phyloP scores from a whole-genome alignment of 345 rosid species.

The Citrus glauca region DNA sequence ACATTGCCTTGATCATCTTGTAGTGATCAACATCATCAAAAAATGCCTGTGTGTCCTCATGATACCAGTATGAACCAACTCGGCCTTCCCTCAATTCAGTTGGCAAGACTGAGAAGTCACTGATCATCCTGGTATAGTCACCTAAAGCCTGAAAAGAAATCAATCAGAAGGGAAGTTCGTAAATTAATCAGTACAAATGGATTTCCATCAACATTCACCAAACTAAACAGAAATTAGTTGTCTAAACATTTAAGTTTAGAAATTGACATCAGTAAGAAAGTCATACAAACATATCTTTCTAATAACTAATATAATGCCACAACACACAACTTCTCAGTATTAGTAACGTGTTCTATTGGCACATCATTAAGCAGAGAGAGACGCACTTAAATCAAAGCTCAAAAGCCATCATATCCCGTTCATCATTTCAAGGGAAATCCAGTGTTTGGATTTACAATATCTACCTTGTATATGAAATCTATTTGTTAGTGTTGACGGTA shows the following conservation, averaged over 20 bases:
- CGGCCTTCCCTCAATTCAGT: conserved; percentile 79
- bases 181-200: neutral
- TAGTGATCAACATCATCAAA: conserved; percentile 93
- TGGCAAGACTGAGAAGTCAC: conserved; percentile 79
- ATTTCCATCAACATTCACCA: neutral
- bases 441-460: neutral
- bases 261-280: neutral
- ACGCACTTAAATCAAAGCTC: neutral
- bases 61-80: conserved; percentile 71
- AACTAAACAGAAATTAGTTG: neutral
- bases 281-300: neutral
- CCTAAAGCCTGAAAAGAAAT: conserved; percentile 67
- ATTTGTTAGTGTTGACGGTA: neutral
- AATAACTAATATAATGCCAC: neutral
- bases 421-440: neutral
- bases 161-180: neutral
- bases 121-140: conserved; percentile 83
- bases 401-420: neutral
- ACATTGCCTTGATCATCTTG: conserved; percentile 97
- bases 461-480: neutral
- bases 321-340: neutral
- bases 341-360: neutral
- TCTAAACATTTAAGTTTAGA: neutral
- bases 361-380: neutral
- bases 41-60: conserved; percentile 79